Evolutionary conservation across 2,329 filamentous ascomycete genomes (phyloP).

Genomic region (Ciborinia camelliae): DNA sequence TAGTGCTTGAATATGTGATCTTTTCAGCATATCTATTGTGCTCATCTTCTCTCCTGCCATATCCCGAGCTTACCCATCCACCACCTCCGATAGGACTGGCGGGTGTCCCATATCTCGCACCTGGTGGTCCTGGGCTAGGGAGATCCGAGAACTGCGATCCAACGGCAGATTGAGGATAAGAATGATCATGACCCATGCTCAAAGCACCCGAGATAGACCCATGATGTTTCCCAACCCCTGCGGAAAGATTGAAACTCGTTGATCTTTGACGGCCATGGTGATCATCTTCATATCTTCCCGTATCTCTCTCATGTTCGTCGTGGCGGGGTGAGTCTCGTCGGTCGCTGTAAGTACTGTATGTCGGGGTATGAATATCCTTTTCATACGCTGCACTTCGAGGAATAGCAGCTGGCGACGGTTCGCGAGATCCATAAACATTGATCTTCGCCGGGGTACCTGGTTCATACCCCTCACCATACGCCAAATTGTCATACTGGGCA

Average conservation of each 20-base stretch:
- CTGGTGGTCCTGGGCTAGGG: background rate
- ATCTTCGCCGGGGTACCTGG: slow-evolving; percentile 13
- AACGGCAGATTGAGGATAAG: slow-evolving; percentile 18
- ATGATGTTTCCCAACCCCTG: slow-evolving; percentile 23
- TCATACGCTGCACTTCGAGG: slow-evolving; percentile 3
- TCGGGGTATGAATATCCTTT: slow-evolving; percentile 2
- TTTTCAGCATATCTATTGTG: slow-evolving; percentile 36
- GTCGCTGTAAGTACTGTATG: slow-evolving; percentile 3
- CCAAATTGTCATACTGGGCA: slow-evolving; percentile 8
- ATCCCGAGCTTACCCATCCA: slow-evolving; percentile 1
- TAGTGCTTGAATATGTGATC: slow-evolving; percentile 35
- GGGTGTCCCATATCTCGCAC: slow-evolving; percentile 8
- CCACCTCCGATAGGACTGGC: slow-evolving; percentile 4
- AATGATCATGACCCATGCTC: slow-evolving; percentile 27
- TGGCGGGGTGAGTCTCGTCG: slow-evolving; percentile 13
- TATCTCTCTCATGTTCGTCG: slow-evolving; percentile 19
- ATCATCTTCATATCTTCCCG: slow-evolving; percentile 26
- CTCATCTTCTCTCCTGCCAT: slow-evolving; percentile 12
- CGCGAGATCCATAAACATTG: slow-evolving; percentile 16
- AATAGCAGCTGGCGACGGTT: background rate
- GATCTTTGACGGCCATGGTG: slow-evolving; percentile 26
- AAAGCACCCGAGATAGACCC: slow-evolving; percentile 29
- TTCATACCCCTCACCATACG: slow-evolving; percentile 13
- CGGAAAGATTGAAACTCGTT: slow-evolving; percentile 32
- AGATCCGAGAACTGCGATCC: background rate